Conservation (phyloP, 177 flowering plant species). For the Vitis hybrid region DNA sequence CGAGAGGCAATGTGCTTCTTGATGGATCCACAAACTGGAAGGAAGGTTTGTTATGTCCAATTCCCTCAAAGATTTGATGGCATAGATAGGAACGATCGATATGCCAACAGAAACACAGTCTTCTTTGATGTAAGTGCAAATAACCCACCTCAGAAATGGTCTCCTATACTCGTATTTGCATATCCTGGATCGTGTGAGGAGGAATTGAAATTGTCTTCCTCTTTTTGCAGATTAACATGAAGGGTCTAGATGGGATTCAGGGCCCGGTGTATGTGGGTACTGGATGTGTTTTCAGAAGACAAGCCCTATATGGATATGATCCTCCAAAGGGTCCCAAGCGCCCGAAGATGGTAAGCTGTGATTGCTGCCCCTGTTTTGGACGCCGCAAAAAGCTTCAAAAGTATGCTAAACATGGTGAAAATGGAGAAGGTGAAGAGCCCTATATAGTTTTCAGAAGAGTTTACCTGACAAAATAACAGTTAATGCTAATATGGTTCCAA, state of each 20-base stretch:
- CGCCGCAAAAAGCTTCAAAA: conserved; percentile 63
- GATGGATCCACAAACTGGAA: conserved; percentile 92
- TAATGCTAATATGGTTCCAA: no score
- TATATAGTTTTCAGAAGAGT: conserved; percentile 42
- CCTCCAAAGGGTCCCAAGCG: conserved; percentile 94
- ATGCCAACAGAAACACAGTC: conserved; percentile 96
- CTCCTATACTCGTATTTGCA: background rate
- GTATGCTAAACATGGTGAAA: conserved; percentile 39
- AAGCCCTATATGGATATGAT: conserved; percentile 89
- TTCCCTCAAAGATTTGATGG: conserved; percentile 98
- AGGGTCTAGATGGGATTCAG: conserved; percentile 94
- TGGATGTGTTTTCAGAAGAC: conserved; percentile 94
- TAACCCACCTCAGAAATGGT: background rate
- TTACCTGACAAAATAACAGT: background rate
- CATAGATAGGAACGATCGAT: conserved; percentile 81
- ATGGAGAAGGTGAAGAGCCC: conserved; percentile 28
- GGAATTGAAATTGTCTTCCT: background rate
- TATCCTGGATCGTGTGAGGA: background rate
- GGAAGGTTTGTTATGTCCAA: conserved; percentile 86
- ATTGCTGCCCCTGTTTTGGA: conserved; percentile 93
- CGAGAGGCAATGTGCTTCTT: conserved; percentile 99
- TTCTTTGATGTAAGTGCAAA: conserved; percentile 85
- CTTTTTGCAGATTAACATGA: conserved; percentile 85
- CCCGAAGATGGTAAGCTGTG: conserved; percentile 96
- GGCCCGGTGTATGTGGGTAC: conserved; percentile 99